These are phyloP conservation scores for Endoconidiophora laricicola DNA, from an alignment of 2,329 filamentous ascomycete genomes.

Conservation along the genomic window DNA sequence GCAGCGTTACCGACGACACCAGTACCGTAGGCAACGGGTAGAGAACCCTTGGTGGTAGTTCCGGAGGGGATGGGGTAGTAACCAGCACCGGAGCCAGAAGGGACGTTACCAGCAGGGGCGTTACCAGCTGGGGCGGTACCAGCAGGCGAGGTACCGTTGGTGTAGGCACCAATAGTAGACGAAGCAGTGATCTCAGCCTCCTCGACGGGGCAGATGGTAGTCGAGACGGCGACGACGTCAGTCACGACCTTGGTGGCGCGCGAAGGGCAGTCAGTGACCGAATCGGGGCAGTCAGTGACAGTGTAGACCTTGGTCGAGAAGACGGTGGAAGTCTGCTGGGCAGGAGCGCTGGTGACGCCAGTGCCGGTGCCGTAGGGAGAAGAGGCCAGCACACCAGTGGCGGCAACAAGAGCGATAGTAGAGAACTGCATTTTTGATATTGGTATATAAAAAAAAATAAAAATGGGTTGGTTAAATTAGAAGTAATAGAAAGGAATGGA, in stretches of 20 bases:
- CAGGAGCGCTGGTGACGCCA: conserved; percentile 22
- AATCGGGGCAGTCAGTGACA: conserved; percentile 43
- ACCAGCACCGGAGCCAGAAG: conserved; percentile 3
- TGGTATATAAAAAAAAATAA: conserved; percentile 17
- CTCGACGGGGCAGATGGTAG: conserved; percentile 24
- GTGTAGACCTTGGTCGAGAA: conserved; percentile 42
- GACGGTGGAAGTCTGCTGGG: conserved; percentile 31
- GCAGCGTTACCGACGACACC: conserved; percentile 6
- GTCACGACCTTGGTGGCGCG: conserved; percentile 23
- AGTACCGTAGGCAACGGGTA: conserved; percentile 12
- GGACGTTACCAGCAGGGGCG: conserved; percentile 11
- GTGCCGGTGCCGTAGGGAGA: conserved; percentile 15
- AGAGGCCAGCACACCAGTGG: conserved; percentile 31
- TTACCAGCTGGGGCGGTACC: neutral
- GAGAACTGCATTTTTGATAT: conserved; percentile 35
- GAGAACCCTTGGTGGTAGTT: conserved; percentile 9
- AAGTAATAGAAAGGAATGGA: conserved; percentile 19
- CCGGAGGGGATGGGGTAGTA: neutral
- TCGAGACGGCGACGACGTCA: conserved; percentile 23
- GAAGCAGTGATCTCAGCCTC: conserved; percentile 3
- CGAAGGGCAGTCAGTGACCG: conserved; percentile 45
- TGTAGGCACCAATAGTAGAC: conserved; percentile 11
- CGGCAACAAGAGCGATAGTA: conserved; percentile 33
- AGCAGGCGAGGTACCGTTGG: conserved; percentile 11
- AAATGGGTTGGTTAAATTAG: conserved; percentile 15